phyloP scores from a whole-genome alignment of 768 basidiomycete genomes.

The Butyriboletus loyo region DNA sequence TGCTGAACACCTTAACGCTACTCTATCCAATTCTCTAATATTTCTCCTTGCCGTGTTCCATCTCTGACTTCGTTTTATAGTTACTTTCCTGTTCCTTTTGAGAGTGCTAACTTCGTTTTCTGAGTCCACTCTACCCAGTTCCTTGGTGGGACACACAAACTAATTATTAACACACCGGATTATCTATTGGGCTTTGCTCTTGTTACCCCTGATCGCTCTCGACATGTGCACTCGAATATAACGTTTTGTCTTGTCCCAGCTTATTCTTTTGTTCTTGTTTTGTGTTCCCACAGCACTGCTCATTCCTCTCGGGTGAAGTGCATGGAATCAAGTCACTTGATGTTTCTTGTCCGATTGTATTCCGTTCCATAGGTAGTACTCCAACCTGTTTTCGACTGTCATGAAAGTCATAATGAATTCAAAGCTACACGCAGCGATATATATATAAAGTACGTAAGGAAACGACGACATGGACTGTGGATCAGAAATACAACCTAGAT shows the following conservation, averaged over 20 bases:
- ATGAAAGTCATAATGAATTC: background rate
- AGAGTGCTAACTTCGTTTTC: conserved; percentile 17
- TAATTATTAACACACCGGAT: conserved; percentile 29
- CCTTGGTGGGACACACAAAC: conserved; percentile 24
- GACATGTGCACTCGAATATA: conserved; percentile 34
- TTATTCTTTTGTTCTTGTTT: conserved; percentile 31
- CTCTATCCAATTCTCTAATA: conserved; percentile 4
- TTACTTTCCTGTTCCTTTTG: conserved; percentile 9
- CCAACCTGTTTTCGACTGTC: background rate
- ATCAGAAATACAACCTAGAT: conserved; percentile 14
- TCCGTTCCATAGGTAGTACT: background rate
- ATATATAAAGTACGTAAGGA: conserved; percentile 10
- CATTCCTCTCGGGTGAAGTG: conserved; percentile 4
- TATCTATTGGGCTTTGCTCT: conserved; percentile 31
- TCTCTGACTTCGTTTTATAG: conserved; percentile 24
- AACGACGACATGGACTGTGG: background rate
- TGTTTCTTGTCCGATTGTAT: conserved; percentile 14
- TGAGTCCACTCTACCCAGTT: conserved; percentile 16
- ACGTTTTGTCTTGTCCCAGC: conserved; percentile 33
- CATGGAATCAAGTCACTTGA: conserved; percentile 11
- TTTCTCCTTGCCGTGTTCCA: conserved; percentile 10
- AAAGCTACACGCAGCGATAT: conserved; percentile 9
- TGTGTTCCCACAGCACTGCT: conserved; percentile 19
- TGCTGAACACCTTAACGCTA: conserved; percentile 16
- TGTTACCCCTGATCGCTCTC: conserved; percentile 38